Evolutionary conservation across 495 filamentous ascomycete species (phyloP).

Genomic region (Xylaria acuta): DNA sequence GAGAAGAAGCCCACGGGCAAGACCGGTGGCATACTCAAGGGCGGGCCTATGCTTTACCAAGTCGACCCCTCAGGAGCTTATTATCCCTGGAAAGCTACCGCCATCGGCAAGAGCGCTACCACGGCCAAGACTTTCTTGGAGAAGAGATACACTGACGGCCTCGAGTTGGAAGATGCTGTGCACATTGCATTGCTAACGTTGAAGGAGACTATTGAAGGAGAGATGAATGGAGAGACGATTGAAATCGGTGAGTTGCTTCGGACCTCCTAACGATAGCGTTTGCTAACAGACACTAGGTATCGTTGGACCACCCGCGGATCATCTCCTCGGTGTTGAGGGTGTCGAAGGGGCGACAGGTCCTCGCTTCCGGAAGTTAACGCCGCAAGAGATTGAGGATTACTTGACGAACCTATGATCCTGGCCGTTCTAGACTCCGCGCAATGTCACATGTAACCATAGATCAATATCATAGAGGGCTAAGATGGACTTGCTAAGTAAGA

Average conservation of each 20-base stretch:
- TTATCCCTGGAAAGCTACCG: conserved; percentile 99
- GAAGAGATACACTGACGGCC: conserved; percentile 95
- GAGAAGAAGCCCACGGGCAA: conserved; percentile 74
- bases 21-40: conserved; percentile 94
- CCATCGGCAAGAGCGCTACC: conserved; percentile 97
- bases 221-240: conserved; percentile 99
- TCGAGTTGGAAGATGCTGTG: conserved; percentile 97
- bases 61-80: conserved; percentile 97
- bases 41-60: conserved; percentile 96
- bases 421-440: conserved; percentile 29
- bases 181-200: conserved; percentile 97
- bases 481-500: conserved; percentile 35
- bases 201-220: conserved; percentile 98
- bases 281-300: conserved; percentile 70
- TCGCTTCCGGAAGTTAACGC: conserved; percentile 93
- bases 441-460: conserved; percentile 49
- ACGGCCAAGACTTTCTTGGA: conserved; percentile 98
- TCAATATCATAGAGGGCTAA: conserved; percentile 46
- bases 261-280: background rate
- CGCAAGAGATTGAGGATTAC: conserved; percentile 99
- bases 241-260: conserved; percentile 78
- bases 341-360: conserved; percentile 89
- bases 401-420: conserved; percentile 86
- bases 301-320: conserved; percentile 90
- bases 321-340: conserved; percentile 90